Percentiles rank a stretch among this genome's conserved stretches.
These are phyloP conservation scores for Corinectria fuckeliana DNA, from an alignment of 2,329 filamentous ascomycete genomes.

Conservation along the genomic window DNA sequence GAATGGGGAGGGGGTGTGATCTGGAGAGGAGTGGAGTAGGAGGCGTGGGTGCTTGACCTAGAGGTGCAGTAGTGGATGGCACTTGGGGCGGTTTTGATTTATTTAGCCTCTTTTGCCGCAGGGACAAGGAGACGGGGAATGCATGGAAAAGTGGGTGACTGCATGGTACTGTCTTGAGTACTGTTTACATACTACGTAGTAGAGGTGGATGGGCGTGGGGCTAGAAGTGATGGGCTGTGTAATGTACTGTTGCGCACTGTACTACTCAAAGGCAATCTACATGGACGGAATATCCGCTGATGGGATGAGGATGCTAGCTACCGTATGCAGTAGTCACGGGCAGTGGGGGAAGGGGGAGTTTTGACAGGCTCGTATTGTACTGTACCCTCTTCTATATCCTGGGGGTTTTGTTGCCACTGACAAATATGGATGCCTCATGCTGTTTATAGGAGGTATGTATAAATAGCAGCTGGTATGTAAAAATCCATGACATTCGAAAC, in stretches of 20 bases:
- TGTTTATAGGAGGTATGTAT: too few relatives aligned
- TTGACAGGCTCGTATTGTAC: too few relatives aligned
- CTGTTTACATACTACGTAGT: neutral
- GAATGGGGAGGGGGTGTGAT: conserved; percentile 6
- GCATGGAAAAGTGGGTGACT: neutral
- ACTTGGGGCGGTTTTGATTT: conserved; percentile 23
- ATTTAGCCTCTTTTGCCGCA: conserved; percentile 29
- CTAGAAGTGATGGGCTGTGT: neutral
- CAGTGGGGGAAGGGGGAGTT: too few relatives aligned
- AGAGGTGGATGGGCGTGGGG: neutral
- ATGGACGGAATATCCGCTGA: neutral
- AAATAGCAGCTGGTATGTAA: too few relatives aligned
- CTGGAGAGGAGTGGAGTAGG: too few relatives aligned
- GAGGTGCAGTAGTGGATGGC: conserved; percentile 13
- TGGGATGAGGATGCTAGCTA: neutral
- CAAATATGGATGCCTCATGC: neutral
- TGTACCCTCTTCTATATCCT: too few relatives aligned
- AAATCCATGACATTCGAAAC: neutral
- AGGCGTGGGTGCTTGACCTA: too few relatives aligned
- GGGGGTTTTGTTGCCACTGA: neutral
- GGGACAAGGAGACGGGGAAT: conserved; percentile 16
- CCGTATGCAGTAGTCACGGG: too few relatives aligned
- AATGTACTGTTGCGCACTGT: neutral
- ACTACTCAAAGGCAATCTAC: neutral
- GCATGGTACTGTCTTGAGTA: neutral